A percentile compares a stretch with the other conserved stretches of the same genome.
These are phyloP conservation scores for Orbilia ellipsospora DNA, from an alignment of 2,329 filamentous ascomycete species.

Conservation along the genomic window DNA sequence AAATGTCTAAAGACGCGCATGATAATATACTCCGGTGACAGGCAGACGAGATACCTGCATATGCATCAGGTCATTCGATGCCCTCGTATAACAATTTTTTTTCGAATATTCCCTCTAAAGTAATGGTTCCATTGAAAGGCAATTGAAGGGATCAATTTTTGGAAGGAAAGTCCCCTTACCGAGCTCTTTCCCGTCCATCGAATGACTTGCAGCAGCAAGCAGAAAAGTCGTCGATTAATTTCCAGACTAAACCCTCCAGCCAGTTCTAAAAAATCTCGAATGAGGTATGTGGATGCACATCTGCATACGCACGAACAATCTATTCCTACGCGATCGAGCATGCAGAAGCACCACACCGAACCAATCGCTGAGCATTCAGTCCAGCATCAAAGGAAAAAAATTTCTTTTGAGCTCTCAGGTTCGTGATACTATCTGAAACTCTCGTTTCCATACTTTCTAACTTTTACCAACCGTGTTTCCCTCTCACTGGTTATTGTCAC, in stretches of 20 bases:
- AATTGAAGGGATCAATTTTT: background rate
- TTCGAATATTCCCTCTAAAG: background rate
- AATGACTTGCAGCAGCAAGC: slow-evolving; percentile 15
- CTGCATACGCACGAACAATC: slow-evolving; percentile 18
- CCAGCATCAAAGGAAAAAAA: slow-evolving; percentile 1
- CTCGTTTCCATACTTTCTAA: slow-evolving; percentile 39
- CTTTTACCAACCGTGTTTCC: slow-evolving; percentile 16
- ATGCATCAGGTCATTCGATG: slow-evolving; percentile 11
- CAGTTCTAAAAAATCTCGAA: background rate
- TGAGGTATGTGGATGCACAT: slow-evolving; percentile 1
- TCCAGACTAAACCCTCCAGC: no score
- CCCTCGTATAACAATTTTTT: background rate
- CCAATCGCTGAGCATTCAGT: slow-evolving; percentile 37
- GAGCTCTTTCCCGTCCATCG: slow-evolving; percentile 12
- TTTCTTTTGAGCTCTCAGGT: slow-evolving; percentile 12
- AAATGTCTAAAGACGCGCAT: slow-evolving; percentile 20
- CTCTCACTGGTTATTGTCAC: background rate
- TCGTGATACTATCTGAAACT: slow-evolving; percentile 34
- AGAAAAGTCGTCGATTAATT: background rate
- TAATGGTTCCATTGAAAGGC: no score
- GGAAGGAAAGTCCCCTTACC: background rate
- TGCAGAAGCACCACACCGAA: slow-evolving; percentile 29
- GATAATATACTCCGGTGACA: slow-evolving; percentile 7
- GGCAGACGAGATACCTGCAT: slow-evolving; percentile 20
- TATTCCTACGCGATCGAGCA: slow-evolving; percentile 39